Conservation (phyloP, 2,329 filamentous ascomycete species). For the Pyrenophora graminea region DNA sequence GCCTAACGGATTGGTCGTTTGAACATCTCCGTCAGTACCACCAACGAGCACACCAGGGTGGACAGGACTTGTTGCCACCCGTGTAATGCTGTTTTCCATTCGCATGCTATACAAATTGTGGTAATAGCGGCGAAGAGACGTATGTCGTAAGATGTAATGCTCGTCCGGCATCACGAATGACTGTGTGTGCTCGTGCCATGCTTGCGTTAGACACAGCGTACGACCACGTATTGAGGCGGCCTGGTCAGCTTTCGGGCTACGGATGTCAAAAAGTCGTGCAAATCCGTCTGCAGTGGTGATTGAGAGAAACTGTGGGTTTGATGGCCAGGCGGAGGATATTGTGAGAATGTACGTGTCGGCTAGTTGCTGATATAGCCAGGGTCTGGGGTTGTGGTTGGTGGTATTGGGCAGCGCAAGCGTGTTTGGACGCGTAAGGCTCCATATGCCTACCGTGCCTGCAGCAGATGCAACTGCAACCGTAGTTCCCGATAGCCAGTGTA, state of each 20-base stretch:
- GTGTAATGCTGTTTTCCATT: constrained; percentile 45
- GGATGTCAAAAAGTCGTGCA: constrained; percentile 59
- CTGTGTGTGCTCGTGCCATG: constrained; percentile 61
- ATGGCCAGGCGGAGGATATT: constrained; percentile 58
- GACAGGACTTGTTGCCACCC: constrained; percentile 55
- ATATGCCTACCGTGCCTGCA: constrained; percentile 61
- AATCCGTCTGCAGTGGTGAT: constrained; percentile 61
- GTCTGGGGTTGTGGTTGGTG: constrained; percentile 29
- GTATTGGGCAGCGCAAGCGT: constrained; percentile 16
- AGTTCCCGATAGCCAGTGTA: constrained; percentile 61
- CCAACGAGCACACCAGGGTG: constrained; percentile 61
- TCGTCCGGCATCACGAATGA: constrained; percentile 61
- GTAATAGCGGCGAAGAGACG: constrained; percentile 59
- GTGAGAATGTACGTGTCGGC: constrained; percentile 55
- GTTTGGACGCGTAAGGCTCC: constrained; percentile 51
- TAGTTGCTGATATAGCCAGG: constrained; percentile 51
- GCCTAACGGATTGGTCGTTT: constrained; percentile 57
- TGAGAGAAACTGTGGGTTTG: constrained; percentile 57
- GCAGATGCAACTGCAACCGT: constrained; percentile 61
- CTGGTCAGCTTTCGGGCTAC: constrained; percentile 51
- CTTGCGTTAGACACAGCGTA: constrained; percentile 53
- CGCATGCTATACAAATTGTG: constrained; percentile 47
- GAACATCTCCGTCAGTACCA: constrained; percentile 56
- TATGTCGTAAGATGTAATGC: constrained; percentile 55
- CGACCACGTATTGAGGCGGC: constrained; percentile 55